Conservation (phyloP, 306 rosid genomes). For the Fragaria nilgerrensis region DNA sequence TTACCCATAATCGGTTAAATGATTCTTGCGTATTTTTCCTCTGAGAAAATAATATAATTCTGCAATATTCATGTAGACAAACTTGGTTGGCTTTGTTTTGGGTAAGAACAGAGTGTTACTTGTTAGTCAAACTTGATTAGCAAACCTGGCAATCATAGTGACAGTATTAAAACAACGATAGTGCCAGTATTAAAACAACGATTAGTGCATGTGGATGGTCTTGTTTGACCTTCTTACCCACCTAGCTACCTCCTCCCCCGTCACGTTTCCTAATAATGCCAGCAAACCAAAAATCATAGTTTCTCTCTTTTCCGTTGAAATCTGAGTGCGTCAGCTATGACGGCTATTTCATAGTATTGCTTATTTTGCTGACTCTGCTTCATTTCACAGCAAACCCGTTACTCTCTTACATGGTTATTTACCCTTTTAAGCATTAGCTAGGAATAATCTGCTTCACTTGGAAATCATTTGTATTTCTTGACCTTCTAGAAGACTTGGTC, state of each 20-base stretch:
- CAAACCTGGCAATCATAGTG: background rate
- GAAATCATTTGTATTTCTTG: conserved; percentile 15
- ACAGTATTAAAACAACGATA: background rate
- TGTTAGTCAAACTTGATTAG: background rate
- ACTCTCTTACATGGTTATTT: background rate
- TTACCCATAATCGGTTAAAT: no score
- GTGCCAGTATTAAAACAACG: background rate
- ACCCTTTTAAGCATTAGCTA: background rate
- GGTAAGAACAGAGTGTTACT: background rate
- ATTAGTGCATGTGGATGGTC: conserved; percentile 21
- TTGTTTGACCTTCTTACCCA: conserved; percentile 21
- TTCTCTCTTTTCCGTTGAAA: background rate
- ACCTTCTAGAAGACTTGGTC: conserved; percentile 43
- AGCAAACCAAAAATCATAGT: background rate
- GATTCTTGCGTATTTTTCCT: no score
- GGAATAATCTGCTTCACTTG: background rate
- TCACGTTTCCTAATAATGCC: background rate
- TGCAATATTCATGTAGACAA: no score
- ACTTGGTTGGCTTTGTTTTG: no score
- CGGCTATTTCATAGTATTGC: background rate
- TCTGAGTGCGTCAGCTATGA: background rate
- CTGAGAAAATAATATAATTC: no score
- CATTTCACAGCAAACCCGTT: background rate
- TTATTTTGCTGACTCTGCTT: background rate
- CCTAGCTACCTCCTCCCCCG: background rate